Evolutionary conservation across 495 filamentous ascomycete genomes (phyloP), one percentile per base, ranked within the genome.

Genomic region (Trichocladium uniseriatum): DNA sequence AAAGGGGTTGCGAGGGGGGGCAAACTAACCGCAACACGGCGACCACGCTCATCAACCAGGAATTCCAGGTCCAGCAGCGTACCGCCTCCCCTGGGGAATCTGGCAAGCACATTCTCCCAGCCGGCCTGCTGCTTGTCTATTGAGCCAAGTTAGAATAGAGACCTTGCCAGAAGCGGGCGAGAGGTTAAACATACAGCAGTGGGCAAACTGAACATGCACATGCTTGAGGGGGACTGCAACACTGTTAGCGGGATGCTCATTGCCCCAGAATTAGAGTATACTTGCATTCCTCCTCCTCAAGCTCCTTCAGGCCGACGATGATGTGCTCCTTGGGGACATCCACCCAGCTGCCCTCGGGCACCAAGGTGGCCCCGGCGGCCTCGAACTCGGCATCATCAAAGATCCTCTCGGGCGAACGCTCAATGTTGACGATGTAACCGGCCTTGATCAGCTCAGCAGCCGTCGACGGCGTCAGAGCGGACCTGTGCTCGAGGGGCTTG

Each of bases 261-360:
- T 15, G 9, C 1, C 2, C 8, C 11, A 31, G 13, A 8, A 11
- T 27, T 22, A 13, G 37, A 8, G 6, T 8, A 38, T 19, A 64
- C 73, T 68, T 65, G 75, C 77, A 89, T 28, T 82, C 80, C 57
- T 94, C 84, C 61, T 94, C 89, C 6, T 86, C 87, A 14, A 96
- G 76, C 72, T 96, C 92, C 77, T 98, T 98, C 41, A 98, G 75
- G 32, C 92, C 91, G 52, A 96, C 75, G 57, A 94, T 87, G 59
- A 89, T 87, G 59, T 90, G 79, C 49, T 88, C 80, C 54, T 75
- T 71, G 19, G 92, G 88, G 0, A 82, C 86, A 45, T 77, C 67
- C 15, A 63, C 73, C 91, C 92, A 97, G 39, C 80, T 87, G 24
- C 85, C 82, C 58, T 87, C 83, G 14, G 82, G 79, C 5, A 95